Evolutionary conservation across 495 filamentous ascomycete species (phyloP).

Genomic region (Penicillium psychrofluorescens): DNA sequence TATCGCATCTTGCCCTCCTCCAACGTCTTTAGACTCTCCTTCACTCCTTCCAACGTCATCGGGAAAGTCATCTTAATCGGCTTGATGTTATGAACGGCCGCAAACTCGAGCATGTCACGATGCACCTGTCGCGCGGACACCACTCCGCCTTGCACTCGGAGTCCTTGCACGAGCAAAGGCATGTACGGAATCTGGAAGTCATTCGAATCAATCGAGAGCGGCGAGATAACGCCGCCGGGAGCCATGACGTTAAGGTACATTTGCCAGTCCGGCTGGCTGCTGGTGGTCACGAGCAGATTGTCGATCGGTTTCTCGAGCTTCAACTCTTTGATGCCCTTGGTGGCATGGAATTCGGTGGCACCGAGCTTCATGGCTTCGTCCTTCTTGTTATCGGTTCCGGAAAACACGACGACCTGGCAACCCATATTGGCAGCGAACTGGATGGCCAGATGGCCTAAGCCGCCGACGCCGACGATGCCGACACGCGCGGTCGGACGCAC

Average conservation of each 20-base stretch:
- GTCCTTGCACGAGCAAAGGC: conserved; percentile 36
- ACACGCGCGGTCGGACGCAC: conserved; percentile 44
- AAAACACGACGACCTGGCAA: conserved; percentile 55
- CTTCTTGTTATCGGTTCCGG: conserved; percentile 48
- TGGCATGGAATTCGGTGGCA: conserved; percentile 41
- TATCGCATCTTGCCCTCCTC: not conserved
- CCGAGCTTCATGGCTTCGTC: conserved; percentile 49
- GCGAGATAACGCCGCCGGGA: conserved; percentile 41
- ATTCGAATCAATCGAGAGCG: conserved; percentile 39
- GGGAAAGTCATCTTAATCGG: conserved; percentile 25
- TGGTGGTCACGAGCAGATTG: conserved; percentile 43
- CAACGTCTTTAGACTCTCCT: not conserved
- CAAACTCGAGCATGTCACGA: conserved; percentile 51
- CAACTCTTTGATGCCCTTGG: conserved; percentile 31
- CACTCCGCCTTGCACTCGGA: conserved; percentile 46
- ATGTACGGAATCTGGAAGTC: conserved; percentile 49
- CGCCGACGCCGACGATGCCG: conserved; percentile 56
- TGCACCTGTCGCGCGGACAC: conserved; percentile 43
- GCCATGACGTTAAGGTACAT: conserved; percentile 34
- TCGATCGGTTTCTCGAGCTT: conserved; percentile 27
- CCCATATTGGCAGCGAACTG: conserved; percentile 58
- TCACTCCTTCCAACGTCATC: not conserved
- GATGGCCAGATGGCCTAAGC: conserved; percentile 57
- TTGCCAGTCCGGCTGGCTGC: conserved; percentile 33
- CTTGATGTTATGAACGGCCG: conserved; percentile 46